A percentile compares a stretch with the other conserved stretches of the same genome.
These are phyloP conservation scores for Cyclotella choctawhatcheeana DNA, from an alignment of 108 stramenopile species.

Conservation along the genomic window DNA sequence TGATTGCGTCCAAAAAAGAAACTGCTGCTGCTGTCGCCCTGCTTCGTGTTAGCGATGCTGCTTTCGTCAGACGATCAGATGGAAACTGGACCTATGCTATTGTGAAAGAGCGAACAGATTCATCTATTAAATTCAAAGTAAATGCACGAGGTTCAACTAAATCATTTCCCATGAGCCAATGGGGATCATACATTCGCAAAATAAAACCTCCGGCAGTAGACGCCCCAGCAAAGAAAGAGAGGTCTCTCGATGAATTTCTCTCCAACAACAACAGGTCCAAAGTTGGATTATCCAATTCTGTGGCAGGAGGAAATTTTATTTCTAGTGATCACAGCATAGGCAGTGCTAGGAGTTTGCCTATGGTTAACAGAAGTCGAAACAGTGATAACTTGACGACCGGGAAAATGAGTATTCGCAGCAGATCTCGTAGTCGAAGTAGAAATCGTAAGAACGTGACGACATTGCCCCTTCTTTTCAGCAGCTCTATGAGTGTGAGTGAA, in stretches of 20 bases:
- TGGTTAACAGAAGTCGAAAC: conserved; percentile 15
- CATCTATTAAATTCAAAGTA: conserved; percentile 44
- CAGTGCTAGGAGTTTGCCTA: conserved; percentile 36
- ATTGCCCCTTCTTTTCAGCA: conserved; percentile 45
- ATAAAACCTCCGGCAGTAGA: conserved; percentile 11
- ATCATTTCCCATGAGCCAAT: conserved; percentile 39
- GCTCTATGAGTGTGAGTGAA: conserved; percentile 54
- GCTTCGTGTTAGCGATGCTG: conserved; percentile 34
- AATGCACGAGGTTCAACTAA: conserved; percentile 48
- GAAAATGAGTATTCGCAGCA: conserved; percentile 38
- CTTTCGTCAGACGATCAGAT: conserved; percentile 50
- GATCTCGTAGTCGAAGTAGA: conserved; percentile 31
- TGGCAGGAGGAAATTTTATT: conserved; percentile 16
- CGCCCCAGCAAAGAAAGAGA: conserved; percentile 15
- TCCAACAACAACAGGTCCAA: conserved; percentile 23
- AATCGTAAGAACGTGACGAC: conserved; percentile 37
- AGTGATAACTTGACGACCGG: conserved; percentile 40
- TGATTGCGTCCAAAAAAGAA: conserved; percentile 37
- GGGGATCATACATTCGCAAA: conserved; percentile 38
- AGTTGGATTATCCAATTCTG: conserved; percentile 25
- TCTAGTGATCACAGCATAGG: conserved; percentile 35
- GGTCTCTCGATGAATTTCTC: conserved; percentile 29
- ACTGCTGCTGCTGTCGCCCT: conserved; percentile 28
- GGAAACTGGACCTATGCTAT: conserved; percentile 53
- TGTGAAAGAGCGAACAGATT: conserved; percentile 31